Evolutionary conservation across 805 yeast species (phyloP).

Genomic region (Scheffersomyces stipitis): DNA sequence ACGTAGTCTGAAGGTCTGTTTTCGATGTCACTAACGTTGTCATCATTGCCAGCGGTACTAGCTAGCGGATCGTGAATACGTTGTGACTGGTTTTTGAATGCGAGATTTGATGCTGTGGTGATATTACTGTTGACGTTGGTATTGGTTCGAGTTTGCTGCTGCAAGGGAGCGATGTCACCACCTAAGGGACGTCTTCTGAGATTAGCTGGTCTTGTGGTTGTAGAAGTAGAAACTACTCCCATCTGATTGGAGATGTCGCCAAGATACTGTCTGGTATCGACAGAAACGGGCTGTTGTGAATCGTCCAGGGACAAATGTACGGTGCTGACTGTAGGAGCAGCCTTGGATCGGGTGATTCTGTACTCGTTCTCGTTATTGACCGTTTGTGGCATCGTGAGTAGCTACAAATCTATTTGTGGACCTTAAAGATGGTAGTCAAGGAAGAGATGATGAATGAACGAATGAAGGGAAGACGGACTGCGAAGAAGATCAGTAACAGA

Average conservation of each 20-base stretch:
- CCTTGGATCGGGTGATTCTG: slow-evolving; percentile 34
- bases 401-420: too few species aligned
- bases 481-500: too few species aligned
- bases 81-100: not conserved
- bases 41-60: not conserved
- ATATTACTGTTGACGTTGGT: slow-evolving; percentile 3
- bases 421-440: too few species aligned
- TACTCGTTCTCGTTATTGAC: slow-evolving; percentile 41
- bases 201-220: slow-evolving; percentile 3
- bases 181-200: slow-evolving; percentile 33
- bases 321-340: slow-evolving; percentile 2
- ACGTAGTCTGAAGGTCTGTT: slow-evolving; percentile 1
- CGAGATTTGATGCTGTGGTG: slow-evolving; percentile 1
- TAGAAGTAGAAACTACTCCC: slow-evolving; percentile 12
- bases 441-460: too few species aligned
- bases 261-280: slow-evolving; percentile 25
- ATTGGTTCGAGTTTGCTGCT: slow-evolving; percentile 12
- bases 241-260: slow-evolving; percentile 42
- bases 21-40: not conserved
- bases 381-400: slow-evolving; percentile 15
- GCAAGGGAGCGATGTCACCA: slow-evolving; percentile 33
- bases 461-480: too few species aligned
- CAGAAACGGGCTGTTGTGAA: slow-evolving; percentile 4
- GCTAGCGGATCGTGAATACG: not conserved
- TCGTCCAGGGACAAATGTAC: not conserved